Conservation (phyloP, 202 grass and related monocot genomes). For the Miscanthus sacchariflorus region DNA sequence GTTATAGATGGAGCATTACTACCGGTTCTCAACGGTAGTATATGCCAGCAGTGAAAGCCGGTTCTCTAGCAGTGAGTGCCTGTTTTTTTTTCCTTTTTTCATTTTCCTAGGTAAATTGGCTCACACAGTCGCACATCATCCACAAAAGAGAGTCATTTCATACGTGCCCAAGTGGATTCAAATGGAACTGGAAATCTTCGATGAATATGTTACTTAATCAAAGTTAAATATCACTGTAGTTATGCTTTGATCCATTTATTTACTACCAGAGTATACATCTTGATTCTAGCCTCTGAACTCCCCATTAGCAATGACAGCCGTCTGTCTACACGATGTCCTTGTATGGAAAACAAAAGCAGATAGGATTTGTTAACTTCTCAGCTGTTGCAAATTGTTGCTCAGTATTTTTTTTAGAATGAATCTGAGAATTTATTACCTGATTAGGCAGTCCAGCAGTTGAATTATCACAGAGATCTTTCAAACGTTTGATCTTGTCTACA, state of each 20-base stretch:
- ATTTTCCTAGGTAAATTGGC: no score
- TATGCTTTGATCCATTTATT: not conserved
- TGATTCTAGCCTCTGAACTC: not conserved
- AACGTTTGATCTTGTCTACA: no score
- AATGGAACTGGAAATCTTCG: not conserved
- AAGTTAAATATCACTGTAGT: not conserved
- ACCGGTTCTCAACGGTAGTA: no score
- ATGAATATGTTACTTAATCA: not conserved
- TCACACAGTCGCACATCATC: no score
- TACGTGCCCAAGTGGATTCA: no score
- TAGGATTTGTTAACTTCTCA: not conserved
- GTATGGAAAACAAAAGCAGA: not conserved
- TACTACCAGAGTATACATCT: not conserved
- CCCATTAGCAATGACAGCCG: not conserved
- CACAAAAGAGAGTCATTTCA: no score
- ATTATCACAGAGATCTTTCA: no score
- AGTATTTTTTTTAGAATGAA: not conserved
- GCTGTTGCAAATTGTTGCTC: not conserved
- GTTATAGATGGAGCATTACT: no score
- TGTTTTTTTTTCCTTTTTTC: no score
- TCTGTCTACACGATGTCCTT: not conserved
- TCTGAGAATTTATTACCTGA: not conserved
- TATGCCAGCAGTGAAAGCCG: no score
- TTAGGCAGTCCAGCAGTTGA: no score
- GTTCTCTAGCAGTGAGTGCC: no score